A percentile compares a stretch with the other conserved stretches of the same genome.
Evolutionary conservation across 139 green algal species (phyloP).

Genomic region (Picochlorum sp.): DNA sequence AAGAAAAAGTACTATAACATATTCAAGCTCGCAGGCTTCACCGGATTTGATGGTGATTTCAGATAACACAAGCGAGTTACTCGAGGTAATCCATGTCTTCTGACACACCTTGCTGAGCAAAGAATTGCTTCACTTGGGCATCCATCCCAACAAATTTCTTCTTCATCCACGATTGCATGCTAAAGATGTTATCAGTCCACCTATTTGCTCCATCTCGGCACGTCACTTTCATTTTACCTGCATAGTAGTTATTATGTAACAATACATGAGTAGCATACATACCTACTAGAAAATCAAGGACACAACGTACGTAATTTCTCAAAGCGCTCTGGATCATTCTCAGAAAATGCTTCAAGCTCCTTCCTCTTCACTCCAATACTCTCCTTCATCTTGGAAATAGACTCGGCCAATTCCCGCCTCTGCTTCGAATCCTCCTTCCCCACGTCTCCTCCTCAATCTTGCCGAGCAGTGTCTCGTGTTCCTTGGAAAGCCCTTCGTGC

Average conservation of each 20-base stretch:
- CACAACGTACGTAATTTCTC: conserved; percentile 18
- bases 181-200: conserved; percentile 52
- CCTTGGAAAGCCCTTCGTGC: conserved; percentile 9
- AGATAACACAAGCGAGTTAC: neutral
- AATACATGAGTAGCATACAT: no score
- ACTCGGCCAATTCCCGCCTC: conserved; percentile 25
- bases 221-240: conserved; percentile 14
- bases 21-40: conserved; percentile 79
- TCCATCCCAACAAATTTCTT: conserved; percentile 57
- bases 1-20: conserved; percentile 60
- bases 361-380: conserved; percentile 21
- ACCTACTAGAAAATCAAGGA: no score
- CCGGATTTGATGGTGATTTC: conserved; percentile 74
- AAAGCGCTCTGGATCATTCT: conserved; percentile 50
- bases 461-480: conserved; percentile 18
- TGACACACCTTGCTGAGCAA: conserved; percentile 10
- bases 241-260: neutral
- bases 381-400: conserved; percentile 23
- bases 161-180: conserved; percentile 48
- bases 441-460: conserved; percentile 27
- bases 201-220: conserved; percentile 54
- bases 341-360: conserved; percentile 39
- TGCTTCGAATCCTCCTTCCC: conserved; percentile 50
- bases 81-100: conserved; percentile 3
- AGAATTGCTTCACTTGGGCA: conserved; percentile 30